Evolutionary conservation across 192 early-diverging fungal genomes (phyloP).

Genomic region (Jimgerdemannia lactiflua): DNA sequence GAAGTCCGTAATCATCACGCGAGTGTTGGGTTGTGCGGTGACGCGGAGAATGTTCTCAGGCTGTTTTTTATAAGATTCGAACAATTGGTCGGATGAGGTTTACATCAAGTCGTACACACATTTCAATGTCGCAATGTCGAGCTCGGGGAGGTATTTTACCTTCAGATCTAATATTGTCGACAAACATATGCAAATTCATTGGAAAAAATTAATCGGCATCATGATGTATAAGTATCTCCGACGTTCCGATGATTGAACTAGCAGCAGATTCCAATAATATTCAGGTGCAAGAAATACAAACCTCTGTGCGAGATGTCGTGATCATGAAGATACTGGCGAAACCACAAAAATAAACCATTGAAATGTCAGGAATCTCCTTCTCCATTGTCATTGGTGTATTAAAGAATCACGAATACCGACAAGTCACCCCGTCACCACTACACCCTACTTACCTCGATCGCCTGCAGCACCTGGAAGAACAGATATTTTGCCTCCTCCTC

Average conservation of each 20-base stretch:
- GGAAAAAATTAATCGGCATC: background rate
- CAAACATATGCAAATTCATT: no score
- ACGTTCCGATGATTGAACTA: conserved; percentile 19
- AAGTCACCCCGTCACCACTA: background rate
- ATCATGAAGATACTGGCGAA: conserved; percentile 67
- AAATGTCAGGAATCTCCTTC: background rate
- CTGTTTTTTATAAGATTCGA: conserved; percentile 13
- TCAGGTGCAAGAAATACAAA: conserved; percentile 15
- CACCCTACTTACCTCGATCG: conserved; percentile 46
- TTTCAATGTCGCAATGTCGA: no score
- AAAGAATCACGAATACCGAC: background rate
- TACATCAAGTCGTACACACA: no score
- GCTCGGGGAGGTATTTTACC: background rate
- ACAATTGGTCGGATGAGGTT: no score
- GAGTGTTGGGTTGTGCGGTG: conserved; percentile 43
- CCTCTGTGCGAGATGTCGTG: conserved; percentile 83
- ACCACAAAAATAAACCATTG: conserved; percentile 5
- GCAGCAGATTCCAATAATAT: background rate
- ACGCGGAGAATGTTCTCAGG: conserved; percentile 71
- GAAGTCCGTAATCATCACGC: conserved; percentile 86
- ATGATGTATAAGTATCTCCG: background rate
- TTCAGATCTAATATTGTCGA: conserved; percentile 39
- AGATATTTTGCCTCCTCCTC: conserved; percentile 79
- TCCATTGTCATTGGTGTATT: no score
- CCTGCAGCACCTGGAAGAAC: conserved; percentile 68